Conservation (phyloP, 192 early-diverging fungal genomes). For the Dispira parvispora region DNA sequence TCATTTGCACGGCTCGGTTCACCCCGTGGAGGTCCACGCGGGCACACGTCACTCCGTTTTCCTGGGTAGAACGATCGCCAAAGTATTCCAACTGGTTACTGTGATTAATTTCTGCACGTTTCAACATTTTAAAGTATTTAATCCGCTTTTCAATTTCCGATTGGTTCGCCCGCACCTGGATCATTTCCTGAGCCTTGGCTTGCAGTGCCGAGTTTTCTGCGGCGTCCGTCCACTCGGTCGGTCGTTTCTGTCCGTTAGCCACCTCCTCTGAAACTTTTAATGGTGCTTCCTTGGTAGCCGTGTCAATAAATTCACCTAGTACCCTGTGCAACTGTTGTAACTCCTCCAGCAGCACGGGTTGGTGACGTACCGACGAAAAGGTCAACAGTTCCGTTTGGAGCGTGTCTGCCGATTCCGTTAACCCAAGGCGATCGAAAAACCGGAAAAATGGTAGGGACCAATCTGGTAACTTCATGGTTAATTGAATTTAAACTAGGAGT, state of each 20-base stretch:
- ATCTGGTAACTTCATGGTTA: slow-evolving; percentile 2
- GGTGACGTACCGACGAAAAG: slow-evolving; percentile 1
- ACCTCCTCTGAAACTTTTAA: neutral
- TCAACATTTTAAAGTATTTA: slow-evolving; percentile 28
- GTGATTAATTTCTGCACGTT: slow-evolving; percentile 37
- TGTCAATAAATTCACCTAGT: neutral
- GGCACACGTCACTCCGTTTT: slow-evolving; percentile 30
- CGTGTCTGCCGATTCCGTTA: neutral
- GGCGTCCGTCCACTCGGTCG: neutral
- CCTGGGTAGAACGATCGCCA: slow-evolving; percentile 13
- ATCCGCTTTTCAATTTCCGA: slow-evolving; percentile 33
- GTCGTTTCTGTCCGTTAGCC: neutral
- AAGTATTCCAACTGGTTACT: slow-evolving; percentile 50
- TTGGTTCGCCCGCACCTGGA: slow-evolving; percentile 23
- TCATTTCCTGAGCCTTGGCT: slow-evolving; percentile 7
- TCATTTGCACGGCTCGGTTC: slow-evolving; percentile 65
- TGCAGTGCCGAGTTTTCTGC: slow-evolving; percentile 4
- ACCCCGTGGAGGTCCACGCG: slow-evolving; percentile 52
- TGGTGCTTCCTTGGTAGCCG: neutral
- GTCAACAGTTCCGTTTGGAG: slow-evolving; percentile 3
- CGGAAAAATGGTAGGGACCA: neutral
- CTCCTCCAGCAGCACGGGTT: neutral
- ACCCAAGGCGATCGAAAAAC: slow-evolving; percentile 3
- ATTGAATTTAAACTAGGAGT: neutral
- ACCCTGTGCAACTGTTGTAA: neutral